Base-by-base conservation (phyloP, 202 grass and related monocot genomes). In the Digitaria exilis region DNA sequence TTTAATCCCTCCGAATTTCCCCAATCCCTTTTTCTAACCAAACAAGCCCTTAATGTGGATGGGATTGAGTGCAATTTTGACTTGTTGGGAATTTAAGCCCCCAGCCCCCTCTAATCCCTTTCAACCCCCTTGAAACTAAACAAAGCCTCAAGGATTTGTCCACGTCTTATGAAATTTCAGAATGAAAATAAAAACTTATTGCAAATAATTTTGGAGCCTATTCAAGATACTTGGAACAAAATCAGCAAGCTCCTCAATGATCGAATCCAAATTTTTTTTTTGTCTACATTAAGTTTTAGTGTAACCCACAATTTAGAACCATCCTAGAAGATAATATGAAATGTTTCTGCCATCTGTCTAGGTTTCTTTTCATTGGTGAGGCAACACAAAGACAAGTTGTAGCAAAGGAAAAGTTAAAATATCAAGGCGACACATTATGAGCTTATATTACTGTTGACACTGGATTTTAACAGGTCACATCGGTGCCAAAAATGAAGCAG, bases 381-480 rank as follows among this genome's bases (percentile, higher is more conserved):
- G 16, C 49, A 75, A 65, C 24, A 42, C 44, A 65, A 83, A 65
- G 46, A 52, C 24, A 50, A 43, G 13, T 45, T 26, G 16, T 31
- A 14, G 22, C 1, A 73, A 34, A 73, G 52, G 42, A 43, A 75
- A 15, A 15, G 48, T 14, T 17, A 18, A 50, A 50, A 50, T 50
- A 73, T 18, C 8, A 8, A 75, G 25, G n/a, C 37, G 39, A 7
- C 22, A 5, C 10, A 0, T 32, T 52, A 67, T 56, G 25, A 69
- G 34, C 19, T 69, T 56, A 48, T 46, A 84, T 29, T 70, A 78
- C 24, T 58, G n/a, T n/a, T n/a, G n/a, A n/a, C n/a, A n/a, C n/a
- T n/a, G n/a, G n/a, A n/a, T n/a, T n/a, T n/a, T n/a, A n/a, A n/a
- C n/a, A n/a, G n/a, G n/a, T n/a, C n/a, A n/a, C n/a, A n/a, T n/a